Evolutionary conservation across 2,329 filamentous ascomycete genomes (phyloP).

Genomic region (Stromatinia cepivora): DNA sequence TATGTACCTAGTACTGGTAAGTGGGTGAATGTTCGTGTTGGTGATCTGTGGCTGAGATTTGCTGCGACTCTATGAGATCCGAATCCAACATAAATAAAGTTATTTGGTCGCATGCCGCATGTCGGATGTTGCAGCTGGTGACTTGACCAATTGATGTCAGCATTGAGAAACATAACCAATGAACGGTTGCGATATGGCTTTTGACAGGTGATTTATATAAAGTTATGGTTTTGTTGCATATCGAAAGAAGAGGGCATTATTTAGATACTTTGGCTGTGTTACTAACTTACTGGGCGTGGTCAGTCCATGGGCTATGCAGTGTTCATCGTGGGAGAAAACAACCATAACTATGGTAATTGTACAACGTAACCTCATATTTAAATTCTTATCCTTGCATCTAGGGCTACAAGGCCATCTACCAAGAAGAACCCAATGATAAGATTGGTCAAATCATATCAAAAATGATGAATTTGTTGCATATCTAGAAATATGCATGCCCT

Average conservation of each 20-base stretch:
- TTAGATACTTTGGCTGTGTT: constrained; percentile 6
- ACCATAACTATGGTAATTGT: not conserved
- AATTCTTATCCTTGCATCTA: not conserved
- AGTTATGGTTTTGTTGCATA: not conserved
- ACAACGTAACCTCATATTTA: not conserved
- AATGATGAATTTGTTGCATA: not conserved
- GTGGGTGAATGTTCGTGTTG: not conserved
- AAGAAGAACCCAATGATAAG: not conserved
- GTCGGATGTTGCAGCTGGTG: not conserved
- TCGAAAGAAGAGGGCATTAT: constrained; percentile 1
- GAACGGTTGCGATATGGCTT: not conserved
- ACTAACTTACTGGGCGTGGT: not conserved
- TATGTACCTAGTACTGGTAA: not conserved
- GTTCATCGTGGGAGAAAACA: not conserved
- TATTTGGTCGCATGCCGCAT: not conserved
- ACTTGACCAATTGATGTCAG: not conserved
- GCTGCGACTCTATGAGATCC: not conserved
- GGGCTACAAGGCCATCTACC: not conserved
- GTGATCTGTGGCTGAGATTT: constrained; percentile 14
- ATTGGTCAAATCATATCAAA: not conserved
- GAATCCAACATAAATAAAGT: not conserved
- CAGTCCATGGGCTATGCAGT: not conserved
- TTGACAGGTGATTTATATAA: not conserved
- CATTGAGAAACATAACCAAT: constrained; percentile 7
- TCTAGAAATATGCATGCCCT: constrained; percentile 1